Base-by-base conservation (phyloP, 2,329 filamentous ascomycete species). In the Apiospora pterosperma region DNA sequence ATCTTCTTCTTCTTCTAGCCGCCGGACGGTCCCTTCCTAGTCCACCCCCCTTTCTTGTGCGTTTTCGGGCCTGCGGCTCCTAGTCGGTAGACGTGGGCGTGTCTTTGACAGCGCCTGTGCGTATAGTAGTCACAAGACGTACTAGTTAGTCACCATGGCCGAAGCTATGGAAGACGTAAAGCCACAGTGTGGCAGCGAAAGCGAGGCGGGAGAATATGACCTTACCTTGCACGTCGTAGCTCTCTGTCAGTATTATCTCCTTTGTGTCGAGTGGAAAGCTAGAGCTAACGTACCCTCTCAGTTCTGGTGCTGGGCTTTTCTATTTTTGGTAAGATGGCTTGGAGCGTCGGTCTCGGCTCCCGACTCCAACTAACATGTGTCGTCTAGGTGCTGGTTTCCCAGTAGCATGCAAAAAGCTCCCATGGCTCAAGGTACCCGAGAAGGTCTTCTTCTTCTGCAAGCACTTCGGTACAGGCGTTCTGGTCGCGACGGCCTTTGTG, bases 401-500 rank as follows among this genome's bases (percentile, higher is more conserved):
- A 5, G 82, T 85, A 8, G 77, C 80, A 4, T 81, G 81, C 4
- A 84, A 84, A 75, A 88, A 86, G 74, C 76, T 88, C 69, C 82
- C 76, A 63, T 85, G 84, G 82, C 76, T 88, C 71, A 86, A 84
- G 74, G 83, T 88, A 10, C 84, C 85, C 0, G 77, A 82, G 1
- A 82, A 80, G 68, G 72, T 86, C 36, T 88, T 88, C 75, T 88
- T 88, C 72, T 83, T 85, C 63, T 88, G 85, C 76, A 88, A 88
- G 69, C 86, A 88, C 70, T 90, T 90, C 67, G 88, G 90, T 73
- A 92, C 90, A 0, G 90, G 90, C 66, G 90, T 92, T 21, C 80
- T 92, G 41, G 85, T 92, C 64, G 89, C 90, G 31, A 92, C 90
- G 2, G 90, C 90, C 3, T 92, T 92, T 69, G 89, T 92, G 23